phyloP scores from a whole-genome alignment of 2,329 filamentous ascomycete species.

The Fusarium mangiferae region DNA sequence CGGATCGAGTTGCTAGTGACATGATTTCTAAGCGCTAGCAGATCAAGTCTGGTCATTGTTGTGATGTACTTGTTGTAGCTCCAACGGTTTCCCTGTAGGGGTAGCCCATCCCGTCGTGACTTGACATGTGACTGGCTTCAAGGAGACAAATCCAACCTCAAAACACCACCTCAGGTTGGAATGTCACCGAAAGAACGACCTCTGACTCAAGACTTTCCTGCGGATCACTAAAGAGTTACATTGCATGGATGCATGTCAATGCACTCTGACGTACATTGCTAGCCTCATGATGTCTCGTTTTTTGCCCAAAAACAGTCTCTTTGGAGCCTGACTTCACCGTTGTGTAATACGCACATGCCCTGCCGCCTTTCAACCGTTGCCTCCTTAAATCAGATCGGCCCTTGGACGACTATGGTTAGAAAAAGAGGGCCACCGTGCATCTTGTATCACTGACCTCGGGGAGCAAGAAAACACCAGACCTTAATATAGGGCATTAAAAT shows the following conservation, averaged over 20 bases:
- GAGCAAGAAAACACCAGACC: too few species aligned
- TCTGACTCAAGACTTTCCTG: constrained; percentile 4
- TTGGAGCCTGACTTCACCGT: constrained; percentile 22
- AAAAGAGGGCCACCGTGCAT: constrained; percentile 3
- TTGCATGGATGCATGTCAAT: constrained; percentile 1
- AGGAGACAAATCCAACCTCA: neutral
- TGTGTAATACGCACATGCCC: neutral
- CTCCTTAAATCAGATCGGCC: constrained; percentile 3
- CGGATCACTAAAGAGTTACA: neutral
- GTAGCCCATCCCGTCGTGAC: constrained; percentile 25
- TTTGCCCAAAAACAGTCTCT: constrained; percentile 22
- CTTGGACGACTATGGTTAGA: constrained; percentile 9
- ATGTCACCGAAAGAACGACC: neutral
- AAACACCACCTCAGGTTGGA: neutral
- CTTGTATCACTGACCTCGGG: neutral
- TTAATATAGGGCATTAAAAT: too few species aligned
- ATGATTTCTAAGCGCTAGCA: neutral
- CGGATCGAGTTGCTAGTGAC: neutral
- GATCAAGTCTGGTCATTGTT: neutral
- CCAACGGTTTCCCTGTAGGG: neutral
- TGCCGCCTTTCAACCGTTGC: neutral
- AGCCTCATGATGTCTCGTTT: neutral
- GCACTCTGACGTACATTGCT: constrained; percentile 14
- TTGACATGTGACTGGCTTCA: constrained; percentile 36
- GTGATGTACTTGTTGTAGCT: constrained; percentile 3